phyloP scores from a whole-genome alignment of 768 basidiomycete genomes.

The Inosperma sp. region DNA sequence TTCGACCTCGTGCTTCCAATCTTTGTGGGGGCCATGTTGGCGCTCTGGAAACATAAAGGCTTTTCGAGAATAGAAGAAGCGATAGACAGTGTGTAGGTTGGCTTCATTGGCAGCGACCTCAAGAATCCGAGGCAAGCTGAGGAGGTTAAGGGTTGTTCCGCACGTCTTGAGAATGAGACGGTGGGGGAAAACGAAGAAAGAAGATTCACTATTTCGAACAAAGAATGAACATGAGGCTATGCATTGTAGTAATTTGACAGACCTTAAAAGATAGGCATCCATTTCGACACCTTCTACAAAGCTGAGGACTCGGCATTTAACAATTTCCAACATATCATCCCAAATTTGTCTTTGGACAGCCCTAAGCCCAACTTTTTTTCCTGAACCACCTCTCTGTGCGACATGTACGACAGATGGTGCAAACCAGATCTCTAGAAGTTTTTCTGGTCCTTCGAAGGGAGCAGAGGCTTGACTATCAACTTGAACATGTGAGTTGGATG shows the following conservation, averaged over 20 bases:
- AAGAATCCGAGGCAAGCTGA: slow-evolving; percentile 91
- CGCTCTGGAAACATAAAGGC: slow-evolving; percentile 99
- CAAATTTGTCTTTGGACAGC: slow-evolving; percentile 71
- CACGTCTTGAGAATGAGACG: slow-evolving; percentile 98
- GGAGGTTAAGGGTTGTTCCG: slow-evolving; percentile 95
- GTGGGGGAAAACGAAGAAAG: slow-evolving; percentile 91
- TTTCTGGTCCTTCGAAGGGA: slow-evolving; percentile 92
- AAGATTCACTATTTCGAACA: slow-evolving; percentile 76
- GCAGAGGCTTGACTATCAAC: slow-evolving; percentile 35
- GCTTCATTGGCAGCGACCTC: slow-evolving; percentile 79
- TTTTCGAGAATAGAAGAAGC: slow-evolving; percentile 97
- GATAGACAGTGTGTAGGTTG: slow-evolving; percentile 65
- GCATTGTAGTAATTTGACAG: slow-evolving; percentile 24
- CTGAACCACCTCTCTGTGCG: slow-evolving; percentile 37
- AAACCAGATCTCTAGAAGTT: slow-evolving; percentile 97
- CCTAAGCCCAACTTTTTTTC: slow-evolving; percentile 66
- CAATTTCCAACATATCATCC: slow-evolving; percentile 97
- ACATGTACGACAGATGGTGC: slow-evolving; percentile 66
- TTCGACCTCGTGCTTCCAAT: slow-evolving; percentile 91
- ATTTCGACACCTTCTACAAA: slow-evolving; percentile 83
- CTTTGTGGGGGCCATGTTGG: slow-evolving; percentile 85
- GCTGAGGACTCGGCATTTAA: slow-evolving; percentile 94
- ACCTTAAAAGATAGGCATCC: slow-evolving; percentile 97
- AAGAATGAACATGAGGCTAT: slow-evolving; percentile 9
- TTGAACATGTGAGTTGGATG: slow-evolving; percentile 22